Percentiles rank a stretch among this genome's conserved stretches.
Evolutionary conservation across 1,139 yeast genomes (phyloP).

Genomic region (Pichia sp.): DNA sequence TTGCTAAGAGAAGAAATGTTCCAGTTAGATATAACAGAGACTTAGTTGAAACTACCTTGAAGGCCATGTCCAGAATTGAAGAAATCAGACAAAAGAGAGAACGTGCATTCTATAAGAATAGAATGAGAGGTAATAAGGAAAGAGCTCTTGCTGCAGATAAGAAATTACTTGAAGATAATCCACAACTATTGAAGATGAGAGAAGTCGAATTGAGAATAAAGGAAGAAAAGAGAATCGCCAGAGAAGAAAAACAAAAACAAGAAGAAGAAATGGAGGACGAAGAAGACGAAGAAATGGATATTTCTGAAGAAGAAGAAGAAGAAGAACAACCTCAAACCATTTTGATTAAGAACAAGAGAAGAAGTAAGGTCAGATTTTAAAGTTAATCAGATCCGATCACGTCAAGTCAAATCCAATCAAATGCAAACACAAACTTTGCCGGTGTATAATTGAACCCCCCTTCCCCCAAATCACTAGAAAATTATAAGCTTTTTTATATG

Average conservation of each 20-base stretch:
- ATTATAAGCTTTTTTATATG: too few relatives aligned
- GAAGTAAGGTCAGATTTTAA: conserved; percentile 24
- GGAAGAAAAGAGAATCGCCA: conserved; percentile 60
- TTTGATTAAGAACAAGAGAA: conserved; percentile 60
- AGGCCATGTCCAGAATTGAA: conserved; percentile 93
- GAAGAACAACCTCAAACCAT: conserved; percentile 60
- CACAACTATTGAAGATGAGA: conserved; percentile 84
- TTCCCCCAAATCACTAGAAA: too few relatives aligned
- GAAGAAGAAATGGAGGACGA: conserved; percentile 29
- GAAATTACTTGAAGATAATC: conserved; percentile 81
- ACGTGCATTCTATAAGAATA: conserved; percentile 96
- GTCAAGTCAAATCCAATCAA: too few relatives aligned
- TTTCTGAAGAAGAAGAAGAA: conserved; percentile 28
- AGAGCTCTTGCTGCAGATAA: conserved; percentile 77
- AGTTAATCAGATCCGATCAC: too few relatives aligned
- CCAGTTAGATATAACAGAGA: conserved; percentile 98
- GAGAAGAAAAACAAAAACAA: conserved; percentile 30
- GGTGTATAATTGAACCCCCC: too few relatives aligned
- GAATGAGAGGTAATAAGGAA: conserved; percentile 97
- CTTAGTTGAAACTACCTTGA: conserved; percentile 85
- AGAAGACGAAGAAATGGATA: conserved; percentile 29
- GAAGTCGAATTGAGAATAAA: conserved; percentile 84
- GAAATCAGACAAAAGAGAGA: conserved; percentile 96
- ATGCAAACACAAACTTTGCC: too few relatives aligned
- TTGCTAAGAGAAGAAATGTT: conserved; percentile 94